Evolutionary conservation across 768 basidiomycete genomes (phyloP), one percentile per base, ranked within the genome.

Genomic region (Gyrodon lividus): DNA sequence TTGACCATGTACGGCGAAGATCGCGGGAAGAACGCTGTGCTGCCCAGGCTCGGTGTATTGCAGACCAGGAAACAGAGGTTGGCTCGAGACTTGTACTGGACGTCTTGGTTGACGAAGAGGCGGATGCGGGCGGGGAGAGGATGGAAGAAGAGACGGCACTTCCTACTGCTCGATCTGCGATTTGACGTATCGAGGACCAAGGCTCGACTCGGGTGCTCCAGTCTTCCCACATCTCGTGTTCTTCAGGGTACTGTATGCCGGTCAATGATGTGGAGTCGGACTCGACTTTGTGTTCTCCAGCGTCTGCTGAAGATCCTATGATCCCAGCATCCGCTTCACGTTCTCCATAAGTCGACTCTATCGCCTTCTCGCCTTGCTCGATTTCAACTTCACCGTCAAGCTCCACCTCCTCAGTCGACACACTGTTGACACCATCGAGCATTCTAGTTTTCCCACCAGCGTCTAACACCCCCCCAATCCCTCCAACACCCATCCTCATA

Each of bases 401-500:
- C 19, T 53, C 60, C 22, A 17, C 30, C 5, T 23, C 50, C 3
- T 50, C 53, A 20, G 23, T 23, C 13, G 46, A 42, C 12, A 26
- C 1, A n/a, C 14, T 31, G 12, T 39, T 48, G 5, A 24, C 46
- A 23, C n/a, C 35, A n/a, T 7, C 41, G 10, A 31, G 12, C 8
- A 5, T 12, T 43, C 37, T 4, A 28, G n/a, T 13, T 26, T 46
- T 43, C 4, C 17, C 14, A 34, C 13, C 59, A 33, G 23, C 43
- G 23, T 82, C 83, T 6, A 91, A 62, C 6, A 72, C 60, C 10
- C 91, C 92, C 9, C 91, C 91, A 6, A 90, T 77, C 0, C 80
- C 79, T 30, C 86, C 87, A 33, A 92, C 75, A 5, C 82, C 91
- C 83, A 91, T 89, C n/a, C 88, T 81, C 77, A 90, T 86, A 0